Conservation (phyloP, 2,329 filamentous ascomycete genomes). For the Cryphonectria nitschkei region DNA sequence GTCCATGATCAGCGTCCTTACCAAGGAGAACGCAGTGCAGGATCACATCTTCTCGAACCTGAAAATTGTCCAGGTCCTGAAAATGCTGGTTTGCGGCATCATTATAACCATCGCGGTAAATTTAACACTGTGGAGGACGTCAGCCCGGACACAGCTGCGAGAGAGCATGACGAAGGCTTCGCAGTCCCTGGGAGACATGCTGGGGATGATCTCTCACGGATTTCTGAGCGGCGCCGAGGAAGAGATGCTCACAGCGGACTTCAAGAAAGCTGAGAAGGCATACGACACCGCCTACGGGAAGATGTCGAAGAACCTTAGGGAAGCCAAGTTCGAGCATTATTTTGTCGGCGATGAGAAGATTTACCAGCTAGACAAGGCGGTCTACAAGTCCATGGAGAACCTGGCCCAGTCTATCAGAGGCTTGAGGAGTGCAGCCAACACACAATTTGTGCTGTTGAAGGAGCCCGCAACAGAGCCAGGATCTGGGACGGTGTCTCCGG, state of each 20-base stretch:
- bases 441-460: constrained; percentile 83
- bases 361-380: constrained; percentile 75
- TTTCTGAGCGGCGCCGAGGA: constrained; percentile 84
- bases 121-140: constrained; percentile 76
- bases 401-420: constrained; percentile 90
- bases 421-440: constrained; percentile 83
- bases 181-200: constrained; percentile 76
- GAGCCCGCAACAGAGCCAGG: constrained; percentile 52
- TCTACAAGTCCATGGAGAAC: constrained; percentile 83
- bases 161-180: constrained; percentile 75
- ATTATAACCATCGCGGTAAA: constrained; percentile 73
- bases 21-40: constrained; percentile 88
- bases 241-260: constrained; percentile 70
- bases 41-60: constrained; percentile 78
- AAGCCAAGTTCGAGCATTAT: constrained; percentile 90
- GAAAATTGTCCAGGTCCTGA: constrained; percentile 81
- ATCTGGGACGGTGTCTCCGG: constrained; percentile 39
- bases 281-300: constrained; percentile 71
- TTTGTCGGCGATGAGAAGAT: constrained; percentile 77
- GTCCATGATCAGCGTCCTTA: constrained; percentile 85
- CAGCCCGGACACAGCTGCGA: constrained; percentile 74
- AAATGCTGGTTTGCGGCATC: constrained; percentile 82
- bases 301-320: constrained; percentile 77
- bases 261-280: constrained; percentile 61
- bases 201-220: constrained; percentile 78